A percentile compares a stretch with the other conserved stretches of the same genome.
Evolutionary conservation across 2,329 filamentous ascomycete genomes (phyloP).

Genomic region (Calonectria pseudoreteaudii): DNA sequence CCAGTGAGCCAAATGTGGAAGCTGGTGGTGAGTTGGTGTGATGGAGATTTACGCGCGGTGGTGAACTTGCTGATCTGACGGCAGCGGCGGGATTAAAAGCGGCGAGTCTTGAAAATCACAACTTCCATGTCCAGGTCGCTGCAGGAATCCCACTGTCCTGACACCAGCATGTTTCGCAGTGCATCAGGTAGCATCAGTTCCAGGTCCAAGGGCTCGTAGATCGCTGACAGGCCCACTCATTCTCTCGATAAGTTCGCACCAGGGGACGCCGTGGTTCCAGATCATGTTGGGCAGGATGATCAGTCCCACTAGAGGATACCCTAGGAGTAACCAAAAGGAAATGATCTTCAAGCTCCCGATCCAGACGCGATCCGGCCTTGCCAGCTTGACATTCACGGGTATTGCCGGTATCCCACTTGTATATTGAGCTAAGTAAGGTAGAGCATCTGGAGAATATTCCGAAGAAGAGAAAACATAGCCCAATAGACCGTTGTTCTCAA

Average conservation of each 20-base stretch:
- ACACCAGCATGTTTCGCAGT: not conserved
- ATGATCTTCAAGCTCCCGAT: not conserved
- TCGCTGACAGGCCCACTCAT: not conserved
- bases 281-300: not conserved
- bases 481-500: not conserved
- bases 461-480: not conserved
- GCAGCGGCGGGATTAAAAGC: not conserved
- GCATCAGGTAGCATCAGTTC: not conserved
- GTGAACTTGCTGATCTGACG: not conserved
- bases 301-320: not conserved
- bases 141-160: not conserved
- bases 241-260: not conserved
- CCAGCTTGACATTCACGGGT: not conserved
- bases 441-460: not conserved
- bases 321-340: not conserved
- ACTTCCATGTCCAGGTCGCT: not conserved
- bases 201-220: not conserved
- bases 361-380: not conserved
- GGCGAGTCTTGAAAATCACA: not conserved
- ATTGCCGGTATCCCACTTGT: not conserved
- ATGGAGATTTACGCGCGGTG: not conserved
- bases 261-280: not conserved
- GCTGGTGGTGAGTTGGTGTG: not conserved
- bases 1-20: constrained; percentile 1
- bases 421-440: not conserved